phyloP scores from a whole-genome alignment of 768 basidiomycete species.

The Trametes coccinea region DNA sequence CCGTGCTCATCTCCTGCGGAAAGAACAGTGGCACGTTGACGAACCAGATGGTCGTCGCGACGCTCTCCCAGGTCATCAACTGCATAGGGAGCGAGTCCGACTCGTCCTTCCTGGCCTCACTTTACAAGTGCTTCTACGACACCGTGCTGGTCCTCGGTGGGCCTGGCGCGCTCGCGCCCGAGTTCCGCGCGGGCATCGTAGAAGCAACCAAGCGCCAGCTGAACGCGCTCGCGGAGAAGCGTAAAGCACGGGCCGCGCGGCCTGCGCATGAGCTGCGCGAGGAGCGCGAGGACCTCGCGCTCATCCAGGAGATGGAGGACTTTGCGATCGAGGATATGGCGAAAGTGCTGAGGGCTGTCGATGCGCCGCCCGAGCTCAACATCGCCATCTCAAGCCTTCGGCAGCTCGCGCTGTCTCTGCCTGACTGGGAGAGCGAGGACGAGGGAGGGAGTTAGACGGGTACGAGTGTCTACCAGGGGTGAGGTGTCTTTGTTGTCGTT shows the following conservation, averaged over 20 bases:
- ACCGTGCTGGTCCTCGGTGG: slow-evolving; percentile 60
- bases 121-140: slow-evolving; percentile 72
- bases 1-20: slow-evolving; percentile 68
- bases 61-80: slow-evolving; percentile 63
- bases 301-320: slow-evolving; percentile 82
- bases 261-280: slow-evolving; percentile 40
- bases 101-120: slow-evolving; percentile 72
- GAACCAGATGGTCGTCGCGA: slow-evolving; percentile 65
- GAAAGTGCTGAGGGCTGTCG: slow-evolving; percentile 57
- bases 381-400: slow-evolving; percentile 72
- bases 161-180: slow-evolving; percentile 49
- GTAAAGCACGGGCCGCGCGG: slow-evolving; percentile 52
- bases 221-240: slow-evolving; percentile 64
- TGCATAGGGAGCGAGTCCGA: slow-evolving; percentile 70
- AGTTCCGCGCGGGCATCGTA: slow-evolving; percentile 54
- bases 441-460: slow-evolving; percentile 19
- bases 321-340: slow-evolving; percentile 81
- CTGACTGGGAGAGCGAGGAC: slow-evolving; percentile 36
- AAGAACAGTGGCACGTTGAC: slow-evolving; percentile 66
- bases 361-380: slow-evolving; percentile 61
- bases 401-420: slow-evolving; percentile 56
- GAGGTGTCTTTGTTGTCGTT: too few species aligned
- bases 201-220: slow-evolving; percentile 75
- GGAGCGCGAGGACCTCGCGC: slow-evolving; percentile 67
- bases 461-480: too few species aligned